Percentiles rank a stretch among this genome's conserved stretches.
Conservation (phyloP, 441 rosid species). For the Manihot esculenta region DNA sequence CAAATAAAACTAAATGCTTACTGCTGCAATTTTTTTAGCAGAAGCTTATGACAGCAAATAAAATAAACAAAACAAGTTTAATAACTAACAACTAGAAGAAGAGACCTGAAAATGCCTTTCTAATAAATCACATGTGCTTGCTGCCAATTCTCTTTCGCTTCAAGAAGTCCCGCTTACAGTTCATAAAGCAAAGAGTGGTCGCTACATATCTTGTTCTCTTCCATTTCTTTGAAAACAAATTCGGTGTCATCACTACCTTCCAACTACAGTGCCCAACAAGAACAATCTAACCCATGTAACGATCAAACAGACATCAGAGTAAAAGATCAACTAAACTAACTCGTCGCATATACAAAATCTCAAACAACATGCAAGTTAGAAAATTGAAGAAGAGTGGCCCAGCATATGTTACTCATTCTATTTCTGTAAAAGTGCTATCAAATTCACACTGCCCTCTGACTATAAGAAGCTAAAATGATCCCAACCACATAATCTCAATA, state of each 20-base stretch:
- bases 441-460: background rate
- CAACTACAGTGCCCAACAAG: conserved; percentile 42
- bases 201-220: conserved; percentile 47
- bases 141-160: conserved; percentile 67
- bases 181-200: conserved; percentile 61
- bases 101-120: conserved; percentile 69
- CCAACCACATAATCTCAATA: background rate
- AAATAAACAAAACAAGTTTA: too few species aligned
- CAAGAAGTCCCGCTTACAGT: conserved; percentile 72
- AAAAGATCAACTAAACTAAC: background rate
- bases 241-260: conserved; percentile 61
- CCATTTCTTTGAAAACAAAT: conserved; percentile 53
- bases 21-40: too few species aligned
- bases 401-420: background rate
- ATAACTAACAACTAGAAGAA: background rate
- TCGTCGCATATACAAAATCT: background rate
- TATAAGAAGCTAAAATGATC: background rate
- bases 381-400: background rate
- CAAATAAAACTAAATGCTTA: too few species aligned
- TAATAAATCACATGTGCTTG: conserved; percentile 63
- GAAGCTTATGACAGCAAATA: too few species aligned
- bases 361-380: background rate
- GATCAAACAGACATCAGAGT: background rate
- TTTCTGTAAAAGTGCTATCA: background rate
- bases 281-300: conserved; percentile 1